phyloP scores from a whole-genome alignment of 495 filamentous ascomycete genomes.

The Parmelia sp. region DNA sequence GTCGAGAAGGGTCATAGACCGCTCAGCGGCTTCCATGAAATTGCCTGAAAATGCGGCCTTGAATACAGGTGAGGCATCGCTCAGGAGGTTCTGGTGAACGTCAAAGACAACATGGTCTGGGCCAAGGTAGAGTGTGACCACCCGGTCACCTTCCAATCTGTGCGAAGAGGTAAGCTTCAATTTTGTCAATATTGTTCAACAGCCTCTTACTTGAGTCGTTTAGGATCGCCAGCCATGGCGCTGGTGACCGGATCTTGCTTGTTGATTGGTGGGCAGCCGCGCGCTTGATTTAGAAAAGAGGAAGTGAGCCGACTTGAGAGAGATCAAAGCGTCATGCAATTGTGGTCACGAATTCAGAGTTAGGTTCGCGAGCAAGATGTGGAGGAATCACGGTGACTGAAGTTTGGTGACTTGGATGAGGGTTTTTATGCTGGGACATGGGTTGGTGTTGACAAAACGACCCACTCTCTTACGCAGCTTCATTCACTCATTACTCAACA shows the following conservation, averaged over 20 bases:
- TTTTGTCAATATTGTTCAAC: not conserved
- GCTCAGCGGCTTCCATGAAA: slow-evolving; percentile 14
- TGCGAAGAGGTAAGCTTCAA: not conserved
- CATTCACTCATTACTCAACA: not conserved
- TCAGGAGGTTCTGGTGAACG: slow-evolving; percentile 2
- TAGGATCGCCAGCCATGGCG: not conserved
- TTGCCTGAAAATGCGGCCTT: slow-evolving; percentile 13
- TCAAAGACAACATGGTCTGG: not conserved
- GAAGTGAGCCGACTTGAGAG: not conserved
- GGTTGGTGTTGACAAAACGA: not conserved
- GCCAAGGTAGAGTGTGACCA: not conserved
- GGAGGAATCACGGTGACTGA: not conserved
- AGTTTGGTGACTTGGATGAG: not conserved
- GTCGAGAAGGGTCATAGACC: slow-evolving; percentile 14
- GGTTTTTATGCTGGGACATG: not conserved
- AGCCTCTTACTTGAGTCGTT: not conserved
- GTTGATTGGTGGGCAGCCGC: not conserved
- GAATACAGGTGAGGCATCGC: slow-evolving; percentile 9
- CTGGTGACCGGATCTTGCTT: not conserved
- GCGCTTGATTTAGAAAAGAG: not conserved
- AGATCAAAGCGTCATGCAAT: not conserved
- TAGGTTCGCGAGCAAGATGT: no score
- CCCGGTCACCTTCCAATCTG: not conserved
- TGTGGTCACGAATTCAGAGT: no score
- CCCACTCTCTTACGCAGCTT: not conserved